Base-by-base conservation (phyloP, 1,284 basidiomycete genomes). In the Sparassis latifolia region DNA sequence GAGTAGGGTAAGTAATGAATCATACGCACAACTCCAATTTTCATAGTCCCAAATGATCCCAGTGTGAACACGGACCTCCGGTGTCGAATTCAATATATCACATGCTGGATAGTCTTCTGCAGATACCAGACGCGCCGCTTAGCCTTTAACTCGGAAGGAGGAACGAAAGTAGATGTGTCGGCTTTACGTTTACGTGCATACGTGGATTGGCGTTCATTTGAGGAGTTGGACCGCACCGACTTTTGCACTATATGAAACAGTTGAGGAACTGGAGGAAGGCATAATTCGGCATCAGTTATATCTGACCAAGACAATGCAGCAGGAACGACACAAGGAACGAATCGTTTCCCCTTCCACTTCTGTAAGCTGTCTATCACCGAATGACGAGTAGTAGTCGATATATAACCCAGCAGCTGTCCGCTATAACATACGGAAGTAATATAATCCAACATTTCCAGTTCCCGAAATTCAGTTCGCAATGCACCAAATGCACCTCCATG, bases 21-120 rank as follows among this genome's bases (percentile, higher is more conserved):
- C 51, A 28, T 52, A 52, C 3, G 47, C 51, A 42, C 51, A 49
- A 41, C 47, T 49, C 45, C 56, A 0, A 70, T 62, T 44, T 60
- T 59, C 0, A 32, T 33, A 3, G 51, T 12, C 52, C 62, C 47
- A 52, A 70, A 68, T 6, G 52, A 56, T 37, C 61, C 61, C 0
- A 71, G 0, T 45, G 10, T 3, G 3, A 42, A 4, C 49, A 29
- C 5, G 56, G 38, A n/a, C 52, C 50, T 7, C 58, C 33, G 58
- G 59, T 4, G 6, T 37, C 35, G 6, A 6, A 7, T 37, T 37
- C 12, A 7, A 7, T 37, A 12, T 6, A 6, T 37, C 12, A 7
- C 12, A 7, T 12, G 6, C 12, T 37, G 35, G 35, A 37, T 12
- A 12, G 6, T 37, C 35, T 37, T 20, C 20, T 20, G 20, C 20